These are phyloP conservation scores for Pilaira anomala DNA, from an alignment of 192 early-diverging fungal species.

Conservation along the genomic window DNA sequence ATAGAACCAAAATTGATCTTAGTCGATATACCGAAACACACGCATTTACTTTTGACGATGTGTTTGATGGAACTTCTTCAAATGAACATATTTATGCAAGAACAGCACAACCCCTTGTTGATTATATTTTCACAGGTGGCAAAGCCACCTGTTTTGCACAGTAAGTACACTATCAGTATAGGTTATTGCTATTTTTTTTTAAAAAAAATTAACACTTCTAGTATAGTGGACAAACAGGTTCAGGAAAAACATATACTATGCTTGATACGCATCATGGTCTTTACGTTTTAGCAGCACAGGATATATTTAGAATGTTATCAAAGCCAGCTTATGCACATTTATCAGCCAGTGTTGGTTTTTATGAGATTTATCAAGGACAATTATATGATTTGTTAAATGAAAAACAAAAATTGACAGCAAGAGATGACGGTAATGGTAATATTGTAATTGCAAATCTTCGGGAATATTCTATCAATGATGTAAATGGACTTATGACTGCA, in stretches of 20 bases:
- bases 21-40: slow-evolving; percentile 93
- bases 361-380: slow-evolving; percentile 97
- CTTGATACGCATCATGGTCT: slow-evolving; percentile 83
- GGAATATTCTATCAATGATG: slow-evolving; percentile 80
- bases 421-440: slow-evolving; percentile 93
- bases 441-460: slow-evolving; percentile 84
- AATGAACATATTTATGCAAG: slow-evolving; percentile 88
- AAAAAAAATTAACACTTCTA: background rate
- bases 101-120: slow-evolving; percentile 90
- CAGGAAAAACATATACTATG: slow-evolving; percentile 98
- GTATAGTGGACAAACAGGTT: slow-evolving; percentile 72
- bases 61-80: slow-evolving; percentile 76
- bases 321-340: slow-evolving; percentile 70
- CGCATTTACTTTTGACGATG: slow-evolving; percentile 94
- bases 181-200: background rate
- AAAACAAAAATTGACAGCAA: slow-evolving; percentile 82
- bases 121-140: slow-evolving; percentile 93
- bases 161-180: slow-evolving; percentile 44
- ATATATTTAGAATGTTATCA: slow-evolving; percentile 79
- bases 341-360: slow-evolving; percentile 82
- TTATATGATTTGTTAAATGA: slow-evolving; percentile 91
- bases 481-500: slow-evolving; percentile 81
- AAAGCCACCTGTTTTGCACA: slow-evolving; percentile 99
- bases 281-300: slow-evolving; percentile 88
- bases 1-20: slow-evolving; percentile 89